These are phyloP conservation scores for Neocucurbitaria cava DNA, from an alignment of 2,329 filamentous ascomycete genomes.

Conservation along the genomic window DNA sequence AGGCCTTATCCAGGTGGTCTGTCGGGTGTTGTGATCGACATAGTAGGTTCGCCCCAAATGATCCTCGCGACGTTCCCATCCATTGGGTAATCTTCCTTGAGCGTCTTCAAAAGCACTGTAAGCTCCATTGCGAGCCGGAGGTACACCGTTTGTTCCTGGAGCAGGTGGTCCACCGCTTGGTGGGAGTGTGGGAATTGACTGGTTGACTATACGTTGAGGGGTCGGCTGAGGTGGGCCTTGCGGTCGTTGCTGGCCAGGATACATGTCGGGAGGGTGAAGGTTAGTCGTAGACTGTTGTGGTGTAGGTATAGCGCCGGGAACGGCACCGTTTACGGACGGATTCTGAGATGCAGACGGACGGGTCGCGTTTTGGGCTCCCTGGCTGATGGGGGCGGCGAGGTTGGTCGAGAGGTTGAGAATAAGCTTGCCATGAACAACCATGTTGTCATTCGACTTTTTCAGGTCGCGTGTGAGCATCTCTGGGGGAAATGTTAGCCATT, in stretches of 20 bases:
- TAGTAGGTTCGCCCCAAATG: constrained; percentile 96
- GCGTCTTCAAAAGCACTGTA: constrained; percentile 95
- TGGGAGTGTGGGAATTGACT: constrained; percentile 37
- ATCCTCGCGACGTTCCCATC: constrained; percentile 96
- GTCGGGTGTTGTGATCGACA: constrained; percentile 95
- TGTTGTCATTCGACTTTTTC: constrained; percentile 97
- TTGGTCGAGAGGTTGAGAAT: constrained; percentile 97
- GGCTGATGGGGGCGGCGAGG: constrained; percentile 72
- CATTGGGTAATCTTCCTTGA: constrained; percentile 89
- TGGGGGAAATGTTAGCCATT: constrained; percentile 46
- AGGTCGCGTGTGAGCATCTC: constrained; percentile 98
- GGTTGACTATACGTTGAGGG: constrained; percentile 34
- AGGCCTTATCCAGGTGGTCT: constrained; percentile 94
- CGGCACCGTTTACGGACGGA: constrained; percentile 47
- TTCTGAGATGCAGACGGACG: constrained; percentile 51
- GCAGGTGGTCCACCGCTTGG: constrained; percentile 53
- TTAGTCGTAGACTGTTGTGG: constrained; percentile 48
- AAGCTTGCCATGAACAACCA: constrained; percentile 96
- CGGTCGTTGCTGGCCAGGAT: constrained; percentile 43
- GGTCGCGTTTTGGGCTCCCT: constrained; percentile 48
- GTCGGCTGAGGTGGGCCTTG: constrained; percentile 30
- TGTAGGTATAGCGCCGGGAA: constrained; percentile 43
- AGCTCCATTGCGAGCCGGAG: constrained; percentile 52
- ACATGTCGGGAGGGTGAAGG: constrained; percentile 47
- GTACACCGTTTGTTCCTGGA: constrained; percentile 42